These are phyloP conservation scores for Backusella tarrabulga DNA, from an alignment of 192 early-diverging fungal genomes.

Conservation along the genomic window DNA sequence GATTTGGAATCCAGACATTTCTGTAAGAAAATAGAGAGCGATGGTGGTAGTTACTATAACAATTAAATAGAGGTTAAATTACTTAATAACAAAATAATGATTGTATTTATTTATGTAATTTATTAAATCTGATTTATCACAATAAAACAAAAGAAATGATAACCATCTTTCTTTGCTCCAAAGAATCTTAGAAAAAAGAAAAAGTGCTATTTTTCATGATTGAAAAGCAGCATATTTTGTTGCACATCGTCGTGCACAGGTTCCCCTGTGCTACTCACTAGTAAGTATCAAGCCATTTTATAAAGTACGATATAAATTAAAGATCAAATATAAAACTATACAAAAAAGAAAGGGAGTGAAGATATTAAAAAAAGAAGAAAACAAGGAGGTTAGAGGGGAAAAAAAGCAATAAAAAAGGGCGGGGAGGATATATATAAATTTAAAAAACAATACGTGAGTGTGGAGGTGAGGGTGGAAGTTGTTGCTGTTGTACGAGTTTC, in stretches of 20 bases:
- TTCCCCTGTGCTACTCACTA: neutral
- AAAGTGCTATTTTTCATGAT: neutral
- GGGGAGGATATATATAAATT: neutral
- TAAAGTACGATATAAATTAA: neutral
- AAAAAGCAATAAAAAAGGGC: neutral
- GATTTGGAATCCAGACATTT: slow-evolving; percentile 3
- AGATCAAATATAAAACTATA: neutral
- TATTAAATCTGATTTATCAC: too few relatives aligned
- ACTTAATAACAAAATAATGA: neutral
- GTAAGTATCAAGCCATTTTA: neutral
- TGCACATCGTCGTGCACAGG: neutral
- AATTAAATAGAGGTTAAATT: neutral
- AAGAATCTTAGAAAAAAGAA: neutral
- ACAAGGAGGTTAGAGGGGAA: neutral
- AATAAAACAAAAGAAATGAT: neutral
- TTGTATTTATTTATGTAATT: too few relatives aligned
- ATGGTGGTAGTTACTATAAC: neutral
- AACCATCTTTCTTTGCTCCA: neutral
- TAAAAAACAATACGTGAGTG: neutral
- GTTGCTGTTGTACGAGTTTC: slow-evolving; percentile 2
- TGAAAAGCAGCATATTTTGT: neutral
- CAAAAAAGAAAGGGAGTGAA: neutral
- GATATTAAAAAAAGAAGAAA: neutral
- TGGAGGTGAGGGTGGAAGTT: neutral
- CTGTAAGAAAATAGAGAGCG: neutral